Evolutionary conservation across 129 eudicot species (phyloP).

Genomic region (Flaveria bidentis): DNA sequence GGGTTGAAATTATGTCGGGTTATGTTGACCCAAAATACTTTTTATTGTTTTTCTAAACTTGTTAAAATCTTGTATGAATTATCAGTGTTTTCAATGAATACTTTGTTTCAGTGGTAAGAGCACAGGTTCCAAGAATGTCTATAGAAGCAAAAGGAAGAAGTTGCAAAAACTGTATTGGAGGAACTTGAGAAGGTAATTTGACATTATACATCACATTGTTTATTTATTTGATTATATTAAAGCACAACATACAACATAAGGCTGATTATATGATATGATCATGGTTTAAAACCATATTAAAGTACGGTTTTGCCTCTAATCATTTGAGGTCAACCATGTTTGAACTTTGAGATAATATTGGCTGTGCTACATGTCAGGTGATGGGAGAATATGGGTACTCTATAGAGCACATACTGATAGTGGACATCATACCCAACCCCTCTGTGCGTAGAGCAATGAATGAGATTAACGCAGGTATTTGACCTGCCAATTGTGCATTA

Average conservation of each 20-base stretch:
- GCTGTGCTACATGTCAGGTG: constrained; percentile 43
- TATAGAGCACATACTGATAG: constrained; percentile 95
- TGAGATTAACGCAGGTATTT: constrained; percentile 91
- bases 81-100: not conserved
- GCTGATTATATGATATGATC: not conserved
- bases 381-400: constrained; percentile 93
- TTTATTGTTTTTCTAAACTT: not conserved
- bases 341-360: not conserved
- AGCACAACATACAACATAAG: not conserved
- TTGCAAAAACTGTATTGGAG: constrained; percentile 63
- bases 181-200: constrained; percentile 78
- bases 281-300: not conserved
- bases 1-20: not conserved
- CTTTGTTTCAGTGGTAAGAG: constrained; percentile 47
- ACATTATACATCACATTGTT: not conserved
- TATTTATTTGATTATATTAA: not conserved
- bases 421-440: constrained; percentile 88
- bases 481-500: constrained; percentile 1
- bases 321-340: not conserved
- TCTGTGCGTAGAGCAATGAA: constrained; percentile 93
- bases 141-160: constrained; percentile 79
- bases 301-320: constrained; percentile 7
- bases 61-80: not conserved
- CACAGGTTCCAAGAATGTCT: constrained; percentile 73
- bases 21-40: not conserved